phyloP scores from a whole-genome alignment of 495 filamentous ascomycete genomes.

The Tuber borchii region DNA sequence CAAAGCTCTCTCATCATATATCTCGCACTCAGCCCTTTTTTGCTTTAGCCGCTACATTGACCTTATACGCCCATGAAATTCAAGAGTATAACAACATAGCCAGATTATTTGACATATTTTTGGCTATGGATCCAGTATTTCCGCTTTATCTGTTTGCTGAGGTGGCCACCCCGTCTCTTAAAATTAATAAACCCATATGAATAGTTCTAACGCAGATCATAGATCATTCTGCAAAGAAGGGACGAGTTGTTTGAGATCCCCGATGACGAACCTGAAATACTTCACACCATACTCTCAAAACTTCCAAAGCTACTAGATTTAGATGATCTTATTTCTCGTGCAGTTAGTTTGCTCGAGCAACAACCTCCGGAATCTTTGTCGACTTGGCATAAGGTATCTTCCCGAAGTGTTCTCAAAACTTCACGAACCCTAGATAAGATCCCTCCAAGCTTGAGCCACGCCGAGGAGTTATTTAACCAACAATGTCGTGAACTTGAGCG shows the following conservation, averaged over 20 bases:
- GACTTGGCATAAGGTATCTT: slow-evolving; percentile 65
- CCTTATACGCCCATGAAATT: slow-evolving; percentile 93
- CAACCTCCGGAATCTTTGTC: slow-evolving; percentile 69
- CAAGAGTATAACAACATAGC: slow-evolving; percentile 80
- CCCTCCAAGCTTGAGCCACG: slow-evolving; percentile 50
- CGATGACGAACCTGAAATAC: slow-evolving; percentile 83
- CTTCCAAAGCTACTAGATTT: slow-evolving; percentile 78
- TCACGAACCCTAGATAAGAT: slow-evolving; percentile 50
- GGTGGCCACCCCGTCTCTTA: slow-evolving; percentile 28
- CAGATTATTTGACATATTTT: slow-evolving; percentile 80
- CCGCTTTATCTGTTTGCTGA: slow-evolving; percentile 82
- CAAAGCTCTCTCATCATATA: slow-evolving; percentile 62
- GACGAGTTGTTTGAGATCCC: slow-evolving; percentile 76
- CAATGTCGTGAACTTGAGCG: slow-evolving; percentile 63
- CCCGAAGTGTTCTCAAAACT: slow-evolving; percentile 77
- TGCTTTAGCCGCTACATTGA: slow-evolving; percentile 80
- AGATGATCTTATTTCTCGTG: slow-evolving; percentile 62
- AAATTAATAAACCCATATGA: slow-evolving; percentile 8
- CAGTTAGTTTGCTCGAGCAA: slow-evolving; percentile 55
- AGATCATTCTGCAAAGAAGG: slow-evolving; percentile 72
- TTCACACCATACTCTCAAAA: slow-evolving; percentile 81
- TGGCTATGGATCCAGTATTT: slow-evolving; percentile 78
- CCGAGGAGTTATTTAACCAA: slow-evolving; percentile 56
- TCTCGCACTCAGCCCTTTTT: slow-evolving; percentile 79
- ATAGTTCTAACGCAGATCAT: slow-evolving; percentile 24